phyloP scores from a whole-genome alignment of 352 stramenopile species.

The Phytopythium oedochilum region DNA sequence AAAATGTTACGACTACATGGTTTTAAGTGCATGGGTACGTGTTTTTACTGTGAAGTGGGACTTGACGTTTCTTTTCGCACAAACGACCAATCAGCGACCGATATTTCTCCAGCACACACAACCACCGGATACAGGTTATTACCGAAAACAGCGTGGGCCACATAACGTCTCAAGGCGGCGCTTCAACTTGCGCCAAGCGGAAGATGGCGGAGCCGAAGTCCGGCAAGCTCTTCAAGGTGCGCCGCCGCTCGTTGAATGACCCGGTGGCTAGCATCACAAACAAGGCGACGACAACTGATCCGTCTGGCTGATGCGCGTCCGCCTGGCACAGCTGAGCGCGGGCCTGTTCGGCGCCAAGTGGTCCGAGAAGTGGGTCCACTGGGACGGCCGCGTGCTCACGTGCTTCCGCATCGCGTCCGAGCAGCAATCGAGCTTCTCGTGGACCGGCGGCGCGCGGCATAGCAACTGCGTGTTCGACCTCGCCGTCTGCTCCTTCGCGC shows the following conservation, averaged over 20 bases:
- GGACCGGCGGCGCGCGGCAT: slow-evolving; percentile 42
- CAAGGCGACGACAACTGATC: too few species aligned
- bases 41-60: neutral
- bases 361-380: slow-evolving; percentile 78
- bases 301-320: too few species aligned
- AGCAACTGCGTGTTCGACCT: slow-evolving; percentile 38
- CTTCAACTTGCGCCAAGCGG: neutral
- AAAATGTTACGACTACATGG: neutral
- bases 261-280: too few species aligned
- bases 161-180: neutral
- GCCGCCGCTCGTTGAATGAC: neutral
- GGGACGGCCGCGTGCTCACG: slow-evolving; percentile 65
- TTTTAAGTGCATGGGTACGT: too few species aligned
- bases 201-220: slow-evolving; percentile 44
- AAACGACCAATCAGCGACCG: neutral
- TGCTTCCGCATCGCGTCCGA: slow-evolving; percentile 71
- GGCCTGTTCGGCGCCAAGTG: slow-evolving; percentile 67
- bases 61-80: neutral
- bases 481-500: slow-evolving; percentile 36
- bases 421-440: slow-evolving; percentile 43
- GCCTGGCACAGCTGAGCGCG: slow-evolving; percentile 42
- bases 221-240: slow-evolving; percentile 61
- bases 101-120: neutral
- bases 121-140: neutral
- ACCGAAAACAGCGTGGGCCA: neutral